Evolutionary conservation across 768 basidiomycete genomes (phyloP), one percentile per base, ranked within the genome.

Genomic region (Rhizopogon vinicolor): DNA sequence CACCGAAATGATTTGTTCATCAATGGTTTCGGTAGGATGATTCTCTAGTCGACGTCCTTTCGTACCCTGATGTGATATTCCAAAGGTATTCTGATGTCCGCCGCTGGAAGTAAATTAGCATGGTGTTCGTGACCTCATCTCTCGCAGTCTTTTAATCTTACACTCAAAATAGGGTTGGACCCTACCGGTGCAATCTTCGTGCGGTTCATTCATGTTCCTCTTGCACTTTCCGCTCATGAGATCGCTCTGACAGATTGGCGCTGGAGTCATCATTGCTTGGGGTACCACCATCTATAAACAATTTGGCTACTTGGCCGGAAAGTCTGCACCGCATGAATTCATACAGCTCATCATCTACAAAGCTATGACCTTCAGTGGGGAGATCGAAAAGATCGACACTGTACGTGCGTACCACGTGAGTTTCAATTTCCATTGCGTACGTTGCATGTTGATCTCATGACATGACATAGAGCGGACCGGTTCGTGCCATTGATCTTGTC

Each of bases 311-410:
- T 76, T 99, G 42, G 93, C 93, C 0, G 97, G 97, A 35, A 92
- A 89, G 73, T 89, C 93, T 1, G 97, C 96, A 2, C 89, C 93
- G 2, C 85, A 88, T 60, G 91, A 95, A 14, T 97, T 97, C 67
- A 71, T 91, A 49, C 91, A 97, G 64, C 81, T 97, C 37, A 77
- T 98, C 65, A 88, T 89, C 54, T 98, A 98, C 79, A 98, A 98
- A 63, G 75, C 71, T 18, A 82, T 85, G 69, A 98, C 93, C 7
- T 98, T 97, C 72, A 88, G 83, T 64, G 80, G 86, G 7, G 86
- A 89, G 35, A 95, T 98, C 51, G 80, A 86, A 56, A 84, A 89
- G 67, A 77, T 98, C 31, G 96, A 98, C 68, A 94, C 92, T 7
- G 91, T 94, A 54, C 79, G 93, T 55, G 95, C 94, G 12, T 98